These are phyloP conservation scores for Podospora bellae-mahoneyi DNA, from an alignment of 495 filamentous ascomycete genomes.

Conservation along the genomic window DNA sequence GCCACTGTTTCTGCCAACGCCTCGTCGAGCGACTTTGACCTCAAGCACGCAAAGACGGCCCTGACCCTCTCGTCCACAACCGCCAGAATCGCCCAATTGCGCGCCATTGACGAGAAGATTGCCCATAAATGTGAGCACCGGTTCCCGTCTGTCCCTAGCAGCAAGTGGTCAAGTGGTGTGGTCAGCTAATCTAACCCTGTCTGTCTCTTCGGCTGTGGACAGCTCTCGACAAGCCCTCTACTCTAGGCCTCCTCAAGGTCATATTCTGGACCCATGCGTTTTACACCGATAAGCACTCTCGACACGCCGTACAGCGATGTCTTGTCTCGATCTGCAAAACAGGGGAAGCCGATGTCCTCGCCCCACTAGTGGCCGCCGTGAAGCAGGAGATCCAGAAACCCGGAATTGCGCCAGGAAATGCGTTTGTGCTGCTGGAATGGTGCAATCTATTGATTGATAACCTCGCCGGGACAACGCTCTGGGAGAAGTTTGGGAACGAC, in stretches of 20 bases:
- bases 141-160: background rate
- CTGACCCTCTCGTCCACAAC: slow-evolving; percentile 51
- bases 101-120: slow-evolving; percentile 46
- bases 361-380: slow-evolving; percentile 56
- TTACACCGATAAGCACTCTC: slow-evolving; percentile 81
- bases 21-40: slow-evolving; percentile 36
- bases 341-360: slow-evolving; percentile 51
- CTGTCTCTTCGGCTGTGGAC: background rate
- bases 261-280: slow-evolving; percentile 82
- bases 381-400: slow-evolving; percentile 66
- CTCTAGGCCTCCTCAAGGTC: slow-evolving; percentile 55
- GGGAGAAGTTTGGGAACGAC: slow-evolving; percentile 64
- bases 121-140: slow-evolving; percentile 41
- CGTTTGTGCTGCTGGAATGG: slow-evolving; percentile 91
- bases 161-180: background rate
- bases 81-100: slow-evolving; percentile 42
- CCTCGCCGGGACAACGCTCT: slow-evolving; percentile 49
- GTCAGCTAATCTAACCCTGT: slow-evolving; percentile 2
- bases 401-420: slow-evolving; percentile 70
- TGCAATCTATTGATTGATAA: slow-evolving; percentile 69
- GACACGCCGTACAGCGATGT: slow-evolving; percentile 74
- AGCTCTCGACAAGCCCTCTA: slow-evolving; percentile 41
- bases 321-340: slow-evolving; percentile 60
- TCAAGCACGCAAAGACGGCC: slow-evolving; percentile 33
- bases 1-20: slow-evolving; percentile 30